Conservation (phyloP, 805 yeast genomes). For the Ogataea neopini region DNA sequence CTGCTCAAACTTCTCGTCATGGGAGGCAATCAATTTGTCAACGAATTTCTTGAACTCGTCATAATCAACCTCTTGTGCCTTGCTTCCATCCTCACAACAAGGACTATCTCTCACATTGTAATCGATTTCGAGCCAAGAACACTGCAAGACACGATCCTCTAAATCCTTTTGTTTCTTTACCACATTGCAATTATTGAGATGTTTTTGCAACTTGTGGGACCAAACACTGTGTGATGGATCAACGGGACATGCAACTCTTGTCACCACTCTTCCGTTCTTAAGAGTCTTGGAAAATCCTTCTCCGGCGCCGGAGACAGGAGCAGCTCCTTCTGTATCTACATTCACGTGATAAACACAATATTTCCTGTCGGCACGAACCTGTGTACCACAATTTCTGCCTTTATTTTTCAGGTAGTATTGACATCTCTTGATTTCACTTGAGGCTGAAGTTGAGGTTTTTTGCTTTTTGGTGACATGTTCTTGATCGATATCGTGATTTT, state of each 20-base stretch:
- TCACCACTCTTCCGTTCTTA: constrained; percentile 31
- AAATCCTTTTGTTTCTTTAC: constrained; percentile 34
- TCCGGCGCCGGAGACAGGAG: constrained; percentile 8
- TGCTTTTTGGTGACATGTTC: background rate
- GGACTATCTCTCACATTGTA: constrained; percentile 40
- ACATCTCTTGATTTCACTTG: constrained; percentile 37
- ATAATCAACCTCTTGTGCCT: constrained; percentile 14
- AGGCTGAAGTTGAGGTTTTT: background rate
- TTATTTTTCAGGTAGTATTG: constrained; percentile 49
- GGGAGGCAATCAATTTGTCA: constrained; percentile 11
- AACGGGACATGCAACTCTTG: constrained; percentile 70
- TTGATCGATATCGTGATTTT: background rate
- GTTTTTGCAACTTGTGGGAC: constrained; percentile 55
- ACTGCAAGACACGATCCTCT: constrained; percentile 31
- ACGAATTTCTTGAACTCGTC: constrained; percentile 27
- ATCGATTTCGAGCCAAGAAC: constrained; percentile 50
- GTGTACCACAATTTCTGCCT: constrained; percentile 61
- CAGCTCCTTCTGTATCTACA: constrained; percentile 23
- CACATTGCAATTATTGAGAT: constrained; percentile 62
- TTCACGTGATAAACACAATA: constrained; percentile 66
- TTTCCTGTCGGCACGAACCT: constrained; percentile 46
- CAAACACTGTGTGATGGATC: constrained; percentile 77
- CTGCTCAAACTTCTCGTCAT: constrained; percentile 14
- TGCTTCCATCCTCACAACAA: background rate
- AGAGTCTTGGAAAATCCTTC: constrained; percentile 16